A percentile compares a stretch with the other conserved stretches of the same genome.
Conservation (phyloP, 2,329 filamentous ascomycete genomes). For the Aspergillus eucalypticola region DNA sequence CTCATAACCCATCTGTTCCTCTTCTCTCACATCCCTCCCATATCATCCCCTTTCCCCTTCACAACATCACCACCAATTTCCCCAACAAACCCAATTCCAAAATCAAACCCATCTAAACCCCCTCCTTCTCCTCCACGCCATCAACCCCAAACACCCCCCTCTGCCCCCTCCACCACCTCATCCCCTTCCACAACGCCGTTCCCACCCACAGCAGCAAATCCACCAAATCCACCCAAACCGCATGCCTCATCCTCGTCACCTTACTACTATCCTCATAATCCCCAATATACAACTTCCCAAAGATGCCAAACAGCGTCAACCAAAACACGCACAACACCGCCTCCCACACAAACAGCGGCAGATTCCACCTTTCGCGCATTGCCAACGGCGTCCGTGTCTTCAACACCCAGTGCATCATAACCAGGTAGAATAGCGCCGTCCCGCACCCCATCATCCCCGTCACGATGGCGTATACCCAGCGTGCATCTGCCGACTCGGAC, state of each 20-base stretch:
- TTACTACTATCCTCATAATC: constrained; percentile 15
- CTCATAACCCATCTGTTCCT: not conserved
- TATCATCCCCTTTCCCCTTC: not conserved
- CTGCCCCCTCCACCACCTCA: constrained; percentile 37
- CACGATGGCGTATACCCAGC: constrained; percentile 79
- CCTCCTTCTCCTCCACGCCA: constrained; percentile 24
- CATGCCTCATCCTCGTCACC: constrained; percentile 77
- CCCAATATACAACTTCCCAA: constrained; percentile 76
- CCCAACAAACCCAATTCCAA: not conserved
- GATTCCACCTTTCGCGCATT: constrained; percentile 19
- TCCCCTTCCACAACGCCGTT: constrained; percentile 49
- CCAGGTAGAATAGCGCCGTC: constrained; percentile 65
- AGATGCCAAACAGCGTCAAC: constrained; percentile 79
- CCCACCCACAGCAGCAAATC: constrained; percentile 76
- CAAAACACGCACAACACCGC: constrained; percentile 73
- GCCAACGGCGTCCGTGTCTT: constrained; percentile 35
- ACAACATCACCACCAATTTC: not conserved
- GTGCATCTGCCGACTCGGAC: constrained; percentile 58
- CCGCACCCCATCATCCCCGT: constrained; percentile 66
- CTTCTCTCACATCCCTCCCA: not conserved
- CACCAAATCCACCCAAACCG: constrained; percentile 78
- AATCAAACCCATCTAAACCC: constrained; percentile 15
- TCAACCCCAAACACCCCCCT: constrained; percentile 10
- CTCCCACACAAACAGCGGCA: constrained; percentile 66
- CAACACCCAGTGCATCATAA: constrained; percentile 53